These are phyloP conservation scores for Crucibulum laeve DNA, from an alignment of 768 basidiomycete genomes.

Conservation along the genomic window DNA sequence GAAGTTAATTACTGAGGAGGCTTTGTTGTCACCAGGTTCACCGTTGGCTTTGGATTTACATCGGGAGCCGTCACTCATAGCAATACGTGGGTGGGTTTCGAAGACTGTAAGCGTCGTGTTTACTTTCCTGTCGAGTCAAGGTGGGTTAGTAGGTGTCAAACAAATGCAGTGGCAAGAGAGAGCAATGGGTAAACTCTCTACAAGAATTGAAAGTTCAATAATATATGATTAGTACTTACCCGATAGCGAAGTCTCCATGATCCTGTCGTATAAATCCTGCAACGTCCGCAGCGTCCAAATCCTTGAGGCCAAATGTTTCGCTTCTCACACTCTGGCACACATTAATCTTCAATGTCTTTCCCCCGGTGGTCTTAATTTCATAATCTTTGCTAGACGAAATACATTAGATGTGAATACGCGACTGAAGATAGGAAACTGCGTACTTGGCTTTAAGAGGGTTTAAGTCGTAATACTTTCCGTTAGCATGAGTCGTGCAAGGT, in stretches of 20 bases:
- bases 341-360: conserved; percentile 51
- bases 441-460: conserved; percentile 58
- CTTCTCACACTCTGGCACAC: conserved; percentile 54
- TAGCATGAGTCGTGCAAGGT: conserved; percentile 56
- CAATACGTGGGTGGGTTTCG: conserved; percentile 49
- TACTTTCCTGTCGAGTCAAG: conserved; percentile 34
- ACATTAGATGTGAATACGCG: conserved; percentile 4
- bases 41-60: conserved; percentile 46
- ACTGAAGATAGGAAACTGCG: conserved; percentile 10
- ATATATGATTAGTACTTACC: conserved; percentile 37
- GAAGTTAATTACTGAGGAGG: conserved; percentile 71
- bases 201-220: neutral
- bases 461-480: conserved; percentile 63
- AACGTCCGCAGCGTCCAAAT: conserved; percentile 49
- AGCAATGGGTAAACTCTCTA: neutral
- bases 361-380: conserved; percentile 41
- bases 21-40: conserved; percentile 31
- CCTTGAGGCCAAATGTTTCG: conserved; percentile 57
- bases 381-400: conserved; percentile 56
- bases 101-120: conserved; percentile 62
- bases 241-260: conserved; percentile 70
- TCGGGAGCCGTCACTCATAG: conserved; percentile 57
- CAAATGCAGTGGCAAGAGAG: neutral
- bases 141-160: neutral
- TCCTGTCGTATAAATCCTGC: conserved; percentile 58